Base-by-base conservation (phyloP, 2,329 filamentous ascomycete genomes). In the Fusarium subtropicale region DNA sequence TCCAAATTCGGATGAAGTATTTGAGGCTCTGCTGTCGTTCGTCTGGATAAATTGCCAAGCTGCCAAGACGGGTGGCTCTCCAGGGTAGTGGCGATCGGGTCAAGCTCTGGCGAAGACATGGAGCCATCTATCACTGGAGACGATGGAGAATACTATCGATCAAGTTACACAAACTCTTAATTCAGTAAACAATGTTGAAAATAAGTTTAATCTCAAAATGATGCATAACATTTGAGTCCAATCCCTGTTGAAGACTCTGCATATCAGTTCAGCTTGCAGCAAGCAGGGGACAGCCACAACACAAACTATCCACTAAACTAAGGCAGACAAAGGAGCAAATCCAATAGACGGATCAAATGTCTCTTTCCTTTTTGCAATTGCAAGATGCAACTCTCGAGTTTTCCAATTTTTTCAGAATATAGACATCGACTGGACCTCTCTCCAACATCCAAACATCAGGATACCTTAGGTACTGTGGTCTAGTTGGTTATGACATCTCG, bases 401-500 rank as follows among this genome's bases (percentile, higher is more conserved):
- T 33, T 16, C 31, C 13, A 16, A 7, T 15, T 3, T 33, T 6
- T 0, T 3, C 3, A 15, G 31, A 3, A 38, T n/a, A 39, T 39
- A 39, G 12, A 22, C 1, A 4, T 2, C 7, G 13, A 39, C 11
- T 20, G 2, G 3, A 13, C 7, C 1, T 13, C n/a, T 15, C 12
- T 39, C 7, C 3, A 22, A 3, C 12, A 39, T 39, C 36, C n/a
- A 9, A 42, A 15, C 7, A 5, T 15, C 8, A 33, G 3, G n/a
- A 30, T 8, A 44, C 13, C 24, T 13, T 22, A 10, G 70, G 64
- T 66, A 71, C 64, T 57, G 70, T 71, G 60, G 67, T 69, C 67
- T 69, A 72, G 70, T 56, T 72, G 69, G 64, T 72, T 64, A 69
- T 71, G 68, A 59, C 56, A 71, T 71, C 66, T 68, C 59, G 63